phyloP scores from a whole-genome alignment of 177 flowering plant species.

The Vitis hybrid region DNA sequence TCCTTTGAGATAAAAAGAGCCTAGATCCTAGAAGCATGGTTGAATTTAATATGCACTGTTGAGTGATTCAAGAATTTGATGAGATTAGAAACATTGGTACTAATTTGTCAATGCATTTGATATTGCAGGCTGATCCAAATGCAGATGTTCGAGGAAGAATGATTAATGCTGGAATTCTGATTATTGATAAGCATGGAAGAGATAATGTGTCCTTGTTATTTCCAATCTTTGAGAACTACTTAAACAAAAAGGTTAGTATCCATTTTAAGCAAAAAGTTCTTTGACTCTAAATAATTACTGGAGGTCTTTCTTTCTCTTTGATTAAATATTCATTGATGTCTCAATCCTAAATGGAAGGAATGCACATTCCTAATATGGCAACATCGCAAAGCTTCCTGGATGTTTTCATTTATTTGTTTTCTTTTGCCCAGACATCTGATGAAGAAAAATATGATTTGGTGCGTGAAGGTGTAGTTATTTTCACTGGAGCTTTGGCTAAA shows the following conservation, averaged over 20 bases:
- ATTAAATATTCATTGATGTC: background rate
- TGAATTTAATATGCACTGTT: no score
- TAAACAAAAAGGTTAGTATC: conserved; percentile 76
- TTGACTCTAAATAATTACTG: background rate
- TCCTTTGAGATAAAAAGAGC: no score
- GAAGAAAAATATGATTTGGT: conserved; percentile 94
- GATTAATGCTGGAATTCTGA: conserved; percentile 94
- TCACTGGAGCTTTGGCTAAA: conserved; percentile 94
- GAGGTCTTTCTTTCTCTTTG: background rate
- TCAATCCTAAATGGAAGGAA: background rate
- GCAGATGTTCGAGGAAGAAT: conserved; percentile 96
- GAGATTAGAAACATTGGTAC: background rate
- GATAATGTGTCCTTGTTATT: conserved; percentile 88
- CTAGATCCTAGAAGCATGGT: no score
- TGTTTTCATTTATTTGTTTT: conserved; percentile 6
- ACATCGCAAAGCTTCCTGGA: background rate
- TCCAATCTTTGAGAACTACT: conserved; percentile 96
- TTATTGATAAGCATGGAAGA: conserved; percentile 91
- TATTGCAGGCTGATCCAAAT: conserved; percentile 88
- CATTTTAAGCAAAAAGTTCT: background rate
- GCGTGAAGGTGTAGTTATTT: conserved; percentile 99
- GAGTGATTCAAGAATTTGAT: no score
- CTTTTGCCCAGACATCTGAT: conserved; percentile 64
- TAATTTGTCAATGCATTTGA: conserved; percentile 6
- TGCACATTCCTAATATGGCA: background rate